Percentiles rank a stretch among this genome's conserved stretches.
Conservation (phyloP, 805 yeast species). For the Candida fluviatilis region DNA sequence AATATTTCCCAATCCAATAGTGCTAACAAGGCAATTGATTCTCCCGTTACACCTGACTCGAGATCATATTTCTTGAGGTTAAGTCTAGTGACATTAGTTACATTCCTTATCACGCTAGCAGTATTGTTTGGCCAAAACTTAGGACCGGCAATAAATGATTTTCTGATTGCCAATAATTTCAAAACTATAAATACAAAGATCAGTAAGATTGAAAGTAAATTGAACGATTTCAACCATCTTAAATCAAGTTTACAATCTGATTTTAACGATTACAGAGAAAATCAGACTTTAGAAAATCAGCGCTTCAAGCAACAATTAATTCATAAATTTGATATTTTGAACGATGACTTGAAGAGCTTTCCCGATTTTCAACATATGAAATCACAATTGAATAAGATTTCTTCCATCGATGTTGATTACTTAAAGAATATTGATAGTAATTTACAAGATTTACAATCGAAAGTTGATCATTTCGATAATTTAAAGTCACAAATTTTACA, state of each 20-base stretch:
- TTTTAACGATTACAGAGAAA: constrained; percentile 2
- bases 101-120: neutral
- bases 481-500: constrained; percentile 15
- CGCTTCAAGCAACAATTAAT: constrained; percentile 6
- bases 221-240: constrained; percentile 3
- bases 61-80: no score
- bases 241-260: constrained; percentile 1
- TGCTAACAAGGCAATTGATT: no score
- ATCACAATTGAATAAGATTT: neutral
- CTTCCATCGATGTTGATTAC: neutral
- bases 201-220: constrained; percentile 2
- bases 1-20: no score
- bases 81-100: no score
- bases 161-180: constrained; percentile 5
- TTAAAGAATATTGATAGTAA: constrained; percentile 3
- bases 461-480: constrained; percentile 2
- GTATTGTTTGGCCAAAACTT: neutral
- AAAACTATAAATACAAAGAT: constrained; percentile 8
- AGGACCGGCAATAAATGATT: neutral
- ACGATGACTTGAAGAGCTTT: constrained; percentile 6
- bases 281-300: constrained; percentile 3
- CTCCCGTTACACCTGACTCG: no score
- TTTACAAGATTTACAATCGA: constrained; percentile 9
- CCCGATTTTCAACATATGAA: constrained; percentile 1
- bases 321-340: constrained; percentile 6